A percentile compares a stretch with the other conserved stretches of the same genome.
These are phyloP conservation scores for Saturnispora halmiae DNA, from an alignment of 805 yeast species.

Conservation along the genomic window DNA sequence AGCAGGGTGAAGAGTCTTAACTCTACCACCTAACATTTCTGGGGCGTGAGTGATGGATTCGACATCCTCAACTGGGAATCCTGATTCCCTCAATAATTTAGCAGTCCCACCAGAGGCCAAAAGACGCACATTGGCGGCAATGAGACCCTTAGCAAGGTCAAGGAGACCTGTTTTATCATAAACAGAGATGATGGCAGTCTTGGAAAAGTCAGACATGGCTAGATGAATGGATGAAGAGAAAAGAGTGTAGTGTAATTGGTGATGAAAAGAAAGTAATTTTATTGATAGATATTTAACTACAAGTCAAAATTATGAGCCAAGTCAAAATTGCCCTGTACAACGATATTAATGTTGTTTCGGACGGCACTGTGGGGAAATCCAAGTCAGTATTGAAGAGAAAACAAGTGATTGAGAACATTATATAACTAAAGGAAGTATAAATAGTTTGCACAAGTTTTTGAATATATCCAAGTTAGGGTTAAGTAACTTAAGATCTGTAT, in stretches of 20 bases:
- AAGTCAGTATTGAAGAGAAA: no score
- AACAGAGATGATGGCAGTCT: constrained; percentile 93
- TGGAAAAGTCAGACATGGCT: constrained; percentile 32
- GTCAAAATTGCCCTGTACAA: no score
- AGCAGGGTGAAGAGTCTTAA: constrained; percentile 96
- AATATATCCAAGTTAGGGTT: no score
- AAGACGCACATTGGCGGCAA: constrained; percentile 78
- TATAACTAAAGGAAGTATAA: no score
- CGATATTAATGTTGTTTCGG: no score
- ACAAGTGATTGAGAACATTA: no score
- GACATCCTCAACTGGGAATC: constrained; percentile 96
- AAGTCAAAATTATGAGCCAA: no score
- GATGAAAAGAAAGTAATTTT: constrained; percentile 3
- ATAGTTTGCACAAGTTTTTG: no score
- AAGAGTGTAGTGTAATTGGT: neutral
- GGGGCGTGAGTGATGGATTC: constrained; percentile 95
- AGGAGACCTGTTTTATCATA: constrained; percentile 95
- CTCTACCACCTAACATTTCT: constrained; percentile 98
- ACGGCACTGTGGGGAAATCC: no score
- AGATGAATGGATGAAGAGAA: neutral
- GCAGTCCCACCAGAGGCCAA: constrained; percentile 98
- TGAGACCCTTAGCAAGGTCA: constrained; percentile 93
- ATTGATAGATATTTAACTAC: no score
- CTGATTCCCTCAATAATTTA: constrained; percentile 87
- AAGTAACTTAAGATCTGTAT: constrained; percentile 82